Evolutionary conservation across 148 eudicot species (phyloP).

Genomic region (Salicornia ramosissima): DNA sequence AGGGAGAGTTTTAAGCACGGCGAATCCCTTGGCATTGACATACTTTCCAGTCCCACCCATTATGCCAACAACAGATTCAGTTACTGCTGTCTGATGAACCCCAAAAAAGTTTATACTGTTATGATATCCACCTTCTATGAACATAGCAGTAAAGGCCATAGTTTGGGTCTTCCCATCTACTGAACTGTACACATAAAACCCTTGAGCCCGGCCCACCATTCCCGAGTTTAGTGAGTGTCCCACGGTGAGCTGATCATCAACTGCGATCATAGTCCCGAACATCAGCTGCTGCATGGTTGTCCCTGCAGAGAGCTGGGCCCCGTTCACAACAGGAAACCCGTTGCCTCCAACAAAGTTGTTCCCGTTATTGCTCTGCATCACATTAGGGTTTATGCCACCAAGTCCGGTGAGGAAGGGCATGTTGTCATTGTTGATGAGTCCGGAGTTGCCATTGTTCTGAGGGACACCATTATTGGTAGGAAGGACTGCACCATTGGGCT

Average conservation of each 20-base stretch:
- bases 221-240: slow-evolving; percentile 56
- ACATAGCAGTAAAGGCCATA: slow-evolving; percentile 65
- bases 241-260: slow-evolving; percentile 77
- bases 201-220: slow-evolving; percentile 63
- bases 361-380: slow-evolving; percentile 45
- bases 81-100: slow-evolving; percentile 46
- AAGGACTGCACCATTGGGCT: slow-evolving; percentile 76
- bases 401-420: slow-evolving; percentile 88
- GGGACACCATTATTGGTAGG: slow-evolving; percentile 58
- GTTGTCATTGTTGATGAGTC: slow-evolving; percentile 64
- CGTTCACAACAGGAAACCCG: slow-evolving; percentile 47
- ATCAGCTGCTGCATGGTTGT: slow-evolving; percentile 51
- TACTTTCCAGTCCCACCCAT: slow-evolving; percentile 87
- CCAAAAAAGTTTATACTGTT: slow-evolving; percentile 64
- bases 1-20: slow-evolving; percentile 46
- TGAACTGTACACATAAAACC: slow-evolving; percentile 61
- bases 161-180: slow-evolving; percentile 69
- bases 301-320: slow-evolving; percentile 47
- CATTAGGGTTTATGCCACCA: slow-evolving; percentile 55
- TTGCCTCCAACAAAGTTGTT: slow-evolving; percentile 43
- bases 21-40: slow-evolving; percentile 52
- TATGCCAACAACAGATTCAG: slow-evolving; percentile 50
- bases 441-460: slow-evolving; percentile 48
- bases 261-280: slow-evolving; percentile 72
- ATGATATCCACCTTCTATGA: slow-evolving; percentile 49